phyloP scores from a whole-genome alignment of 768 basidiomycete species.

The Suillus americanus region DNA sequence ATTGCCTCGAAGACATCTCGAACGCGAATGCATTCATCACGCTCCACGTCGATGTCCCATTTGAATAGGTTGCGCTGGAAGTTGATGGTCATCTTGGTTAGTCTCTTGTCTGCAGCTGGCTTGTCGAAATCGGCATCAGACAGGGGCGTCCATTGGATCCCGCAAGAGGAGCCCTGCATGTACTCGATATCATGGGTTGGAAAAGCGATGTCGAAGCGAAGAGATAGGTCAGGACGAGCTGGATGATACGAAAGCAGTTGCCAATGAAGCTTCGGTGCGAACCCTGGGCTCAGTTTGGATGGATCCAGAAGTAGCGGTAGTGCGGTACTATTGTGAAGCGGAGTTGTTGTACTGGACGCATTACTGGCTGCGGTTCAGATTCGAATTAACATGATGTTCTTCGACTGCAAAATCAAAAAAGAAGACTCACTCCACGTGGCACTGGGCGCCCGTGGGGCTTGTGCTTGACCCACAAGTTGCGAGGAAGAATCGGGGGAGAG shows the following conservation, averaged over 20 bases:
- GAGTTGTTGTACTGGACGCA: too few relatives aligned
- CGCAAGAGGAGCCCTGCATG: constrained; percentile 16
- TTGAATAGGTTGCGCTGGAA: constrained; percentile 34
- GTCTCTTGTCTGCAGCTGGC: constrained; percentile 40
- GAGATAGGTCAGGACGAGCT: constrained; percentile 31
- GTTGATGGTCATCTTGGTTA: constrained; percentile 51
- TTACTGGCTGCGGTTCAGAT: too few relatives aligned
- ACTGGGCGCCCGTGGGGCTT: too few relatives aligned
- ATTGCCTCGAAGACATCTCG: constrained; percentile 62
- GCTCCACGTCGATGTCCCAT: constrained; percentile 44
- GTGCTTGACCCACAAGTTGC: too few relatives aligned
- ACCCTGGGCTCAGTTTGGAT: too few relatives aligned
- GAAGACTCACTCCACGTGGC: too few relatives aligned
- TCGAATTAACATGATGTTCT: too few relatives aligned
- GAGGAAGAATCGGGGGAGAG: too few relatives aligned
- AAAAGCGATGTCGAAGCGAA: constrained; percentile 54
- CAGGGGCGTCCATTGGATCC: constrained; percentile 20
- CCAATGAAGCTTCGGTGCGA: constrained; percentile 40
- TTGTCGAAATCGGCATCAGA: constrained; percentile 40
- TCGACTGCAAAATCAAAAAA: too few relatives aligned
- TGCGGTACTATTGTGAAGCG: too few relatives aligned
- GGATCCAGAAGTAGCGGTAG: too few relatives aligned
- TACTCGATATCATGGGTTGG: constrained; percentile 32
- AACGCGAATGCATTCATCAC: constrained; percentile 45
- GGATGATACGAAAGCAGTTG: constrained; percentile 42